These are phyloP conservation scores for Monosporascus sp. DNA, from an alignment of 2,329 filamentous ascomycete genomes.

Conservation along the genomic window DNA sequence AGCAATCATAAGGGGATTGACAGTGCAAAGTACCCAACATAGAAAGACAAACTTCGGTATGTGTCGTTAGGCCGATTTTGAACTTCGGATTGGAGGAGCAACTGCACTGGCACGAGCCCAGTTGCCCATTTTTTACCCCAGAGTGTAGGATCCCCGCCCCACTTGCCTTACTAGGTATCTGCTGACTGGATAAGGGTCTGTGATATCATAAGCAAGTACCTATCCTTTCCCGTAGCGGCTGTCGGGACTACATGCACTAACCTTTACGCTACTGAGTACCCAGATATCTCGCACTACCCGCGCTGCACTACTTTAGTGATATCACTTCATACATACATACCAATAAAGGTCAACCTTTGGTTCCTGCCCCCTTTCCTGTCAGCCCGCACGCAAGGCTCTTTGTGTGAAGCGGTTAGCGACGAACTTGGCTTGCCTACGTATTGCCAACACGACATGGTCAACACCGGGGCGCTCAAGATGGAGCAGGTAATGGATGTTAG, in stretches of 20 bases:
- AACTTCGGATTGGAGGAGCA: too few species aligned
- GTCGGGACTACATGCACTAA: background rate
- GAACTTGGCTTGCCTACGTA: too few species aligned
- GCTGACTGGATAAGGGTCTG: background rate
- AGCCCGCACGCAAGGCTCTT: background rate
- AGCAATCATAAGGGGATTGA: too few species aligned
- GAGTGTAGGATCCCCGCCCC: background rate
- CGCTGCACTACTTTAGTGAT: background rate
- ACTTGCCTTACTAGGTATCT: background rate
- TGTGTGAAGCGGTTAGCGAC: too few species aligned
- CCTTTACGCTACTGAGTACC: background rate
- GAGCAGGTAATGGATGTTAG: constrained; percentile 83
- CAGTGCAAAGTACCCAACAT: too few species aligned
- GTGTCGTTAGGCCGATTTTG: too few species aligned
- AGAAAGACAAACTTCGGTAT: too few species aligned
- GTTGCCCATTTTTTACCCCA: too few species aligned
- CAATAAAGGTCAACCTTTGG: background rate
- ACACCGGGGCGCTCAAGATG: constrained; percentile 44
- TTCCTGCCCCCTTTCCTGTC: background rate
- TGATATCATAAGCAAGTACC: background rate
- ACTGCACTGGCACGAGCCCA: too few species aligned
- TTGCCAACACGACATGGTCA: too few species aligned
- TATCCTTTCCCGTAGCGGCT: background rate
- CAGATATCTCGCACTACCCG: background rate
- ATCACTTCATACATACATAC: background rate